Evolutionary conservation across 1,284 basidiomycete species (phyloP), one percentile per base, ranked within the genome.

Genomic region (Fomitopsis betulina): DNA sequence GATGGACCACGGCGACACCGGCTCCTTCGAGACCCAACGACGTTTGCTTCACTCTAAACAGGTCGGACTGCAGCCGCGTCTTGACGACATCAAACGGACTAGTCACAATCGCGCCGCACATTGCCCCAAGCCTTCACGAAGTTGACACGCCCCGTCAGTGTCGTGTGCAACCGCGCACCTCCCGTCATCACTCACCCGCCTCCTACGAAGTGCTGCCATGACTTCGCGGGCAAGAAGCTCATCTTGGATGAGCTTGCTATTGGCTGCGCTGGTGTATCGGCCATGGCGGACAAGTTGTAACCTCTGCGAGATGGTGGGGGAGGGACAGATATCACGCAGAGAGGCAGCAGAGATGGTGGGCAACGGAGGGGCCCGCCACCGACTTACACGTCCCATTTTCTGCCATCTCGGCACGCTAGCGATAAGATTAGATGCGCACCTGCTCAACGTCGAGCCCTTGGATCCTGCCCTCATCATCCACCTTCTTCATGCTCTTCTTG

Each of bases 21-120:
- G 78, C 74, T 12, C 78, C 70, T 3, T 78, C 68, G 6, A 78
- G 69, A 6, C 79, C 70, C 21, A 76, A 72, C 6, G 79, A 75
- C 6, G 76, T 63, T 51, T 80, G 79, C 59, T 83, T 84, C 66
- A 86, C 81, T 51, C 80, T 79, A 72, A 96, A 98, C 40, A 98
- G 76, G 73, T 90, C 89, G 0, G 94, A 97, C 75, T 99, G 96
- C 10, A 99, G 78, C 4, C 96, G 87, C 30, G 97, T 99, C 76
- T 99, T 99, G 65, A 99, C 96, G 30, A 99, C 94, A 73, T 99
- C 96, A 66, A 99, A 95, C 0, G 96, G 96, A 38, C 94, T 94
- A 0, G 96, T 99, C 9, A 98, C 89, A 63, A 97, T 92, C 10
- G 95, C 95, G 47, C 96, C 97, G 69, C 94, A 94, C 96, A 99